A percentile compares a stretch with the other conserved stretches of the same genome.
Evolutionary conservation across 805 yeast genomes (phyloP).

Genomic region (Teunomyces lycoperdinae): DNA sequence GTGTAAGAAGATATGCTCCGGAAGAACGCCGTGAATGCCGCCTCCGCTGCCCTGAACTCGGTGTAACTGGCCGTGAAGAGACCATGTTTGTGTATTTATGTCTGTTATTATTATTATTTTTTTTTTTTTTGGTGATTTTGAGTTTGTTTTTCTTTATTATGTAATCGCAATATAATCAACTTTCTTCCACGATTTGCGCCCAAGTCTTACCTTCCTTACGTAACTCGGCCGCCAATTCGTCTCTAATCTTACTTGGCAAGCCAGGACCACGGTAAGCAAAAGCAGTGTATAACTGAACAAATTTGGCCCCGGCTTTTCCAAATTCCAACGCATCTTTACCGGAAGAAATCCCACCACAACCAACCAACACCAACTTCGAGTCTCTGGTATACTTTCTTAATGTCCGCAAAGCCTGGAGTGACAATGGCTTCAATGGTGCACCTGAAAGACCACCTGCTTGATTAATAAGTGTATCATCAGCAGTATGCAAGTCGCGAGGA

Average conservation of each 20-base stretch:
- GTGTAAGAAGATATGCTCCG: slow-evolving; percentile 18
- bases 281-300: slow-evolving; percentile 81
- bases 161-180: slow-evolving; percentile 35
- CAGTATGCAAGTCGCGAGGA: slow-evolving; percentile 60
- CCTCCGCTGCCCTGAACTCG: slow-evolving; percentile 15
- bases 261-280: slow-evolving; percentile 95
- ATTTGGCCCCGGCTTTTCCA: slow-evolving; percentile 92
- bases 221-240: slow-evolving; percentile 47
- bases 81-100: slow-evolving; percentile 5
- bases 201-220: slow-evolving; percentile 76
- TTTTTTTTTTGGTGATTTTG: not conserved
- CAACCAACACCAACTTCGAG: slow-evolving; percentile 70
- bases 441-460: slow-evolving; percentile 92
- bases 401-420: slow-evolving; percentile 66
- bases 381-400: slow-evolving; percentile 78
- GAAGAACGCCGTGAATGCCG: slow-evolving; percentile 17
- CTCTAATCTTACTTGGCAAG: slow-evolving; percentile 47
- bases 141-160: not conserved
- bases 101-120: not conserved
- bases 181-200: slow-evolving; percentile 69
- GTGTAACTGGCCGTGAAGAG: slow-evolving; percentile 23
- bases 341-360: slow-evolving; percentile 90
- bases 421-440: slow-evolving; percentile 78
- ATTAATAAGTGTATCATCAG: slow-evolving; percentile 34
- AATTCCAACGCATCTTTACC: slow-evolving; percentile 90